Percentiles rank a stretch among this genome's conserved stretches.
phyloP scores from a whole-genome alignment of 805 yeast species.

The Tetrapisispora phaffii region DNA sequence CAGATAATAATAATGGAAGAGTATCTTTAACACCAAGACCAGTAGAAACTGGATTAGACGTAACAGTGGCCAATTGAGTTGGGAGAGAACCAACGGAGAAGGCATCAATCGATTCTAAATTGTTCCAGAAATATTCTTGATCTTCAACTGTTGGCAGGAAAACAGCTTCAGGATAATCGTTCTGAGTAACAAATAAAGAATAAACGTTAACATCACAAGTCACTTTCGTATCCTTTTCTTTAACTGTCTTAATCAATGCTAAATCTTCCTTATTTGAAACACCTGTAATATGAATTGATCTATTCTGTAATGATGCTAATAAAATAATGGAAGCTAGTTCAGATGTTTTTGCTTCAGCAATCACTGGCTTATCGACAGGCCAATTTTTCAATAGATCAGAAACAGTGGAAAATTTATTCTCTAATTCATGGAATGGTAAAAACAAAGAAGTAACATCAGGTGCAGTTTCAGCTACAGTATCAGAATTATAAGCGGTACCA shows the following conservation, averaged over 20 bases:
- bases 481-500: slow-evolving; percentile 63
- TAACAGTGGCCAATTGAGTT: slow-evolving; percentile 54
- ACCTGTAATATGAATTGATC: slow-evolving; percentile 81
- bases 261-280: slow-evolving; percentile 75
- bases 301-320: slow-evolving; percentile 76
- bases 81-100: slow-evolving; percentile 81
- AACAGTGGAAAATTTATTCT: slow-evolving; percentile 64
- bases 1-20: slow-evolving; percentile 70
- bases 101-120: slow-evolving; percentile 64
- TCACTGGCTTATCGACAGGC: slow-evolving; percentile 76
- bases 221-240: slow-evolving; percentile 68
- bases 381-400: slow-evolving; percentile 72
- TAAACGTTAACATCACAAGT: slow-evolving; percentile 85
- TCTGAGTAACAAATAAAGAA: slow-evolving; percentile 65
- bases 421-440: slow-evolving; percentile 68
- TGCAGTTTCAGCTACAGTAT: slow-evolving; percentile 51
- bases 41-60: slow-evolving; percentile 49
- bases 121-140: slow-evolving; percentile 74
- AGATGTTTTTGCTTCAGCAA: slow-evolving; percentile 87
- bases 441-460: slow-evolving; percentile 66
- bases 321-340: slow-evolving; percentile 87
- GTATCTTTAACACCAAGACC: slow-evolving; percentile 77
- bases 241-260: slow-evolving; percentile 74
- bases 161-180: slow-evolving; percentile 55
- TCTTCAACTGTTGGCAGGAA: slow-evolving; percentile 76